These are phyloP conservation scores for Lentinula detonsa DNA, from an alignment of 768 basidiomycete species.

Conservation along the genomic window DNA sequence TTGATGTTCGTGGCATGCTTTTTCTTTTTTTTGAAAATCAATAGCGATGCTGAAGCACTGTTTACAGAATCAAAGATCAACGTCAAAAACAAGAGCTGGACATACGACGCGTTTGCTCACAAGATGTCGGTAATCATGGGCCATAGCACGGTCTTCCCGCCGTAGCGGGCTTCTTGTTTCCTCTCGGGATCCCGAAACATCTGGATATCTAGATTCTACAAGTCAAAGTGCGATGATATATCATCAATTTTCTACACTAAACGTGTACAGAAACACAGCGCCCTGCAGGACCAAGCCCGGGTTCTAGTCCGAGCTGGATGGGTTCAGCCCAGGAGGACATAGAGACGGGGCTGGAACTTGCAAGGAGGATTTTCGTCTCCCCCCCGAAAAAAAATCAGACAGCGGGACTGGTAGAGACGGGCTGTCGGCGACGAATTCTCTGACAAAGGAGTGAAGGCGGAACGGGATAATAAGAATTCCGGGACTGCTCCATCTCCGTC, in stretches of 20 bases:
- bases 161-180: conserved; percentile 39
- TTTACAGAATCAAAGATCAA: conserved; percentile 40
- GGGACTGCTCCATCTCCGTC: neutral
- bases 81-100: conserved; percentile 34
- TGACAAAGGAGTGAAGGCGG: neutral
- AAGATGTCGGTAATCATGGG: conserved; percentile 36
- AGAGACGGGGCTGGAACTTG: neutral
- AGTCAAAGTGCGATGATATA: conserved; percentile 21
- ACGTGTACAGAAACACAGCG: conserved; percentile 27
- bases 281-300: neutral
- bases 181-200: conserved; percentile 25
- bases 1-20: conserved; percentile 33
- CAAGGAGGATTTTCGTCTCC: neutral
- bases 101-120: conserved; percentile 47
- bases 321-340: neutral
- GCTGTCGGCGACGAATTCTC: neutral
- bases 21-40: neutral
- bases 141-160: conserved; percentile 38
- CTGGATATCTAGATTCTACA: conserved; percentile 2
- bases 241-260: conserved; percentile 35
- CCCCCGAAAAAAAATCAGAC: neutral
- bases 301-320: neutral
- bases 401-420: neutral
- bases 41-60: neutral
- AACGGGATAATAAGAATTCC: neutral